Percentiles rank a stretch among this genome's conserved stretches.
Conservation (phyloP, 2,329 filamentous ascomycete species). For the Colletotrichum cordylinicola region DNA sequence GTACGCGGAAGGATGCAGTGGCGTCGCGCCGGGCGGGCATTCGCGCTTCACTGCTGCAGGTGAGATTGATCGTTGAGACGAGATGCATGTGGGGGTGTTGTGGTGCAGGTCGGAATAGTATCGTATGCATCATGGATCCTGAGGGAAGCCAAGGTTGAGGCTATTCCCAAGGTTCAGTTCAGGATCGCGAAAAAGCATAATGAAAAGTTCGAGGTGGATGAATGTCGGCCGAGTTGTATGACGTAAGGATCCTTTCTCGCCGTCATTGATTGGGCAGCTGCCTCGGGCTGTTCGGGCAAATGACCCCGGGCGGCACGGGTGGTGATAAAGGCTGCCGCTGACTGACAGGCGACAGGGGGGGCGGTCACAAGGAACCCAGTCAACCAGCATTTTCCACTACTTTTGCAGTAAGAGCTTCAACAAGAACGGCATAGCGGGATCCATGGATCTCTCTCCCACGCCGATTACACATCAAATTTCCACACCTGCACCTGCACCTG, state of each 20-base stretch:
- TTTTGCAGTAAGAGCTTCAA: neutral
- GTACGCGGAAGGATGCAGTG: neutral
- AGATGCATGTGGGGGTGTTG: neutral
- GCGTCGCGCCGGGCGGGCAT: neutral
- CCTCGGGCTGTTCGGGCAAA: neutral
- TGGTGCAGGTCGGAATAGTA: neutral
- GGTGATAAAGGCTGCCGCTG: neutral
- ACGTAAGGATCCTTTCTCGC: neutral
- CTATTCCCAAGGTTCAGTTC: neutral
- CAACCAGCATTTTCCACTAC: neutral
- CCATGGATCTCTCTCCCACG: neutral
- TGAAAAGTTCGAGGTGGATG: neutral
- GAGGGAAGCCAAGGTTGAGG: neutral
- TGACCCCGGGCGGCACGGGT: neutral
- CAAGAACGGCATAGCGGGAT: neutral
- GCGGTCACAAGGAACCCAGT: neutral
- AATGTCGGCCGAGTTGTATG: neutral
- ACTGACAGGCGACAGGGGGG: neutral
- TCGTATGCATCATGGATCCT: neutral
- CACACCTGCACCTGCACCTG: neutral
- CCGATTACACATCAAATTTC: constrained; percentile 12
- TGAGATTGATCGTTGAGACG: neutral
- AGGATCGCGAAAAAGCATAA: neutral
- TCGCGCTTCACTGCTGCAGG: neutral
- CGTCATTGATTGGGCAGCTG: neutral